These are phyloP conservation scores for Lichtheimia ornata DNA, from an alignment of 371 early-diverging fungal genomes.

Conservation along the genomic window DNA sequence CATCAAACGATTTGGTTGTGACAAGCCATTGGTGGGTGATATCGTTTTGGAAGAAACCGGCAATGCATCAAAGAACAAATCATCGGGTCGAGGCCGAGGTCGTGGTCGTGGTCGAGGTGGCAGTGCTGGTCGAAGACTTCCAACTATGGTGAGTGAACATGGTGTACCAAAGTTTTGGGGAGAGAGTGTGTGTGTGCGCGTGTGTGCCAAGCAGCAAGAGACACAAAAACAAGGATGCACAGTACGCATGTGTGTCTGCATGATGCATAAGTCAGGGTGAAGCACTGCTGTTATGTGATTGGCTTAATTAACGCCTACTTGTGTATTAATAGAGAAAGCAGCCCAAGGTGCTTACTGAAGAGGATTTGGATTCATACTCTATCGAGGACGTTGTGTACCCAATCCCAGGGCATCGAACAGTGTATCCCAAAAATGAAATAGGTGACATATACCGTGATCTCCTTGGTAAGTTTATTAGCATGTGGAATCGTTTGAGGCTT, in stretches of 20 bases:
- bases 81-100: background rate
- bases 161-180: too few species aligned
- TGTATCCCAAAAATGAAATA: slow-evolving; percentile 82
- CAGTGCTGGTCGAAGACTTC: slow-evolving; percentile 32
- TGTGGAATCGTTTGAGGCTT: too few species aligned
- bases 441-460: slow-evolving; percentile 63
- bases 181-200: too few species aligned
- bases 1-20: slow-evolving; percentile 68
- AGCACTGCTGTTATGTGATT: too few species aligned
- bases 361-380: slow-evolving; percentile 67
- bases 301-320: too few species aligned
- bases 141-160: slow-evolving; percentile 19
- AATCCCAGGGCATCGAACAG: slow-evolving; percentile 77
- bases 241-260: slow-evolving; percentile 3
- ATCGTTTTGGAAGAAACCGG: slow-evolving; percentile 60
- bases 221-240: background rate
- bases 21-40: slow-evolving; percentile 82
- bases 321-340: too few species aligned
- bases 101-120: background rate
- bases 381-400: slow-evolving; percentile 93
- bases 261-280: background rate
- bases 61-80: slow-evolving; percentile 3
- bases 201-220: background rate
- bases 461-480: slow-evolving; percentile 51
- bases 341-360: slow-evolving; percentile 63